Percentiles rank a stretch among this genome's conserved stretches.
These are phyloP conservation scores for Alternaria conjuncta DNA, from an alignment of 2,329 filamentous ascomycete genomes.

Conservation along the genomic window DNA sequence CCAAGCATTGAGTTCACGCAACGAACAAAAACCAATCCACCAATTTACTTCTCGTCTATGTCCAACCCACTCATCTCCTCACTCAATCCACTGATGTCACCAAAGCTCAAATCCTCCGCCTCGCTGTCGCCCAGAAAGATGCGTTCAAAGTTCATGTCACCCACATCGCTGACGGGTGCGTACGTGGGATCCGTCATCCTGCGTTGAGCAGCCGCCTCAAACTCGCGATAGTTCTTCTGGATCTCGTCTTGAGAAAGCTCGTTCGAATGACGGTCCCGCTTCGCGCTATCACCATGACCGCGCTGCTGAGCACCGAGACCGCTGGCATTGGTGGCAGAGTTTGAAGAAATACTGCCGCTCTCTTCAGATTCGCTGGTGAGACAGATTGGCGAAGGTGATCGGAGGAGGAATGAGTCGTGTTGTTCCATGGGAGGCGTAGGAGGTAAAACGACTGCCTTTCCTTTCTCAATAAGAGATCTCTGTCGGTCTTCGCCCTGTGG, in stretches of 20 bases:
- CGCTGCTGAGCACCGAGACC: neutral
- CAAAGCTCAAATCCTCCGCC: neutral
- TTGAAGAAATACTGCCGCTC: neutral
- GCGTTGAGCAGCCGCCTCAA: constrained; percentile 8
- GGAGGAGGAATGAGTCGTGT: neutral
- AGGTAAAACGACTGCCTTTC: neutral
- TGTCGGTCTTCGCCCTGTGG: neutral
- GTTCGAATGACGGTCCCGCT: neutral
- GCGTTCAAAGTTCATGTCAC: constrained; percentile 23
- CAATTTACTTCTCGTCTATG: neutral
- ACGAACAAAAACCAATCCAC: neutral
- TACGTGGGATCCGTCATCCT: neutral
- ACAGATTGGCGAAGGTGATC: neutral
- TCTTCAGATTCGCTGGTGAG: neutral
- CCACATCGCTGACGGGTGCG: constrained; percentile 7
- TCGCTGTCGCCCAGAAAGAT: constrained; percentile 24
- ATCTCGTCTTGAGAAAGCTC: constrained; percentile 19
- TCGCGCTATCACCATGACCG: neutral
- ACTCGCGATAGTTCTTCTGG: constrained; percentile 22
- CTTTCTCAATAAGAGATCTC: neutral
- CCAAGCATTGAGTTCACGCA: neutral
- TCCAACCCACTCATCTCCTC: constrained; percentile 2
- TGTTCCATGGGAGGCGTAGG: neutral
- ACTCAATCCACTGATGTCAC: neutral
- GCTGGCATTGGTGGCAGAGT: neutral